Evolutionary conservation across 148 eudicot species (phyloP).

Genomic region (Diospyros kaki): DNA sequence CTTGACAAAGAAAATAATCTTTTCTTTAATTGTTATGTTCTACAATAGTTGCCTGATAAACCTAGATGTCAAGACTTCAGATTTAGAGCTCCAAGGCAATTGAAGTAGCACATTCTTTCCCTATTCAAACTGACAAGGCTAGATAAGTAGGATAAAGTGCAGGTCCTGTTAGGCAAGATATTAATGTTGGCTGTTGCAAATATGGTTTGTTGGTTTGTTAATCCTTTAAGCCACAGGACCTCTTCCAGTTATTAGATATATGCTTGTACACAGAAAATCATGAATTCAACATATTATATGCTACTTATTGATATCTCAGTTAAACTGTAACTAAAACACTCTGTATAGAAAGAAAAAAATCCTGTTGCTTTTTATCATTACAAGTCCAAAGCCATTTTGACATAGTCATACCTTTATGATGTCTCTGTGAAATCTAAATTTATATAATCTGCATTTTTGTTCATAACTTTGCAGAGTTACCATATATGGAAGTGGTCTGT

Average conservation of each 20-base stretch:
- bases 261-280: constrained; percentile 2
- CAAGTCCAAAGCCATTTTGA: background rate
- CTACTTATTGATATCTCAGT: background rate
- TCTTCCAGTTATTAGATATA: background rate
- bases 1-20: background rate
- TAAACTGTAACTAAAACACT: background rate
- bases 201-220: background rate
- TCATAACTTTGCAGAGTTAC: background rate
- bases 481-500: background rate
- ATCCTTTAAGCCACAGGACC: background rate
- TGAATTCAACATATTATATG: background rate
- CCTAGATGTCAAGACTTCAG: background rate
- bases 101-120: constrained; percentile 1
- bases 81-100: background rate
- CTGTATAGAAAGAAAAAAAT: background rate
- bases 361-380: background rate
- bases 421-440: background rate
- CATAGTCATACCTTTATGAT: background rate
- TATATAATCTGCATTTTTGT: background rate
- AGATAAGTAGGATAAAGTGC: background rate
- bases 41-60: background rate
- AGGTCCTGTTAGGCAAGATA: background rate
- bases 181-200: background rate
- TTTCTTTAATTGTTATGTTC: background rate
- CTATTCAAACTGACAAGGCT: background rate